Evolutionary conservation across 2,329 filamentous ascomycete species (phyloP).

Genomic region (Penicillium thymicola): DNA sequence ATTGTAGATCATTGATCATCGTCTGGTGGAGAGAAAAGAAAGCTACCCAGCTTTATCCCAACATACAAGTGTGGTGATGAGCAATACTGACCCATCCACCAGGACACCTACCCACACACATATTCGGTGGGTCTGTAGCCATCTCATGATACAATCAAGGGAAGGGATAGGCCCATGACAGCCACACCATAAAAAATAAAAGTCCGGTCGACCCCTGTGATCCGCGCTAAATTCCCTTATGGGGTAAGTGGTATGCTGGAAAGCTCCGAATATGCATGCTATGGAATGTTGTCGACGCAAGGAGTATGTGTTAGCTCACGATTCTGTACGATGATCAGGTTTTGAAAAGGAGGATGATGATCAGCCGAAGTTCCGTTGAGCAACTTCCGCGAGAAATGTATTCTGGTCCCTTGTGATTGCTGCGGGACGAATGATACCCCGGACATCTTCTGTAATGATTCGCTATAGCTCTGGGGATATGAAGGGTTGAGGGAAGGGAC

Average conservation of each 20-base stretch:
- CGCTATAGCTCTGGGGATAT: neutral
- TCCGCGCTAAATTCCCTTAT: slow-evolving; percentile 3
- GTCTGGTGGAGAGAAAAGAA: neutral
- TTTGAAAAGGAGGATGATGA: neutral
- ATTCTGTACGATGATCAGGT: neutral
- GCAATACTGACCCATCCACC: neutral
- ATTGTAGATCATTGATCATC: neutral
- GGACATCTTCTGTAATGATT: neutral
- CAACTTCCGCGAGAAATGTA: neutral
- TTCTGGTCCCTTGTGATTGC: neutral
- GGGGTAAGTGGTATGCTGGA: slow-evolving; percentile 9
- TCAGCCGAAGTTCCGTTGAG: neutral
- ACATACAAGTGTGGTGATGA: neutral
- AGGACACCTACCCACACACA: neutral
- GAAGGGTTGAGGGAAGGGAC: neutral
- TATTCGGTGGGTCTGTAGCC: neutral
- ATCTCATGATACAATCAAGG: neutral
- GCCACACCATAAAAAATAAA: neutral
- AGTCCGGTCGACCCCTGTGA: neutral
- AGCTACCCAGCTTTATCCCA: neutral
- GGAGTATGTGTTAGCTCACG: neutral
- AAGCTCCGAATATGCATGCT: slow-evolving; percentile 10
- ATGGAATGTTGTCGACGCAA: slow-evolving; percentile 4
- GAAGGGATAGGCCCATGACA: neutral
- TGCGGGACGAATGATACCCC: neutral